Conservation (phyloP, 257 asterid species). For the Handroanthus guayacan region DNA sequence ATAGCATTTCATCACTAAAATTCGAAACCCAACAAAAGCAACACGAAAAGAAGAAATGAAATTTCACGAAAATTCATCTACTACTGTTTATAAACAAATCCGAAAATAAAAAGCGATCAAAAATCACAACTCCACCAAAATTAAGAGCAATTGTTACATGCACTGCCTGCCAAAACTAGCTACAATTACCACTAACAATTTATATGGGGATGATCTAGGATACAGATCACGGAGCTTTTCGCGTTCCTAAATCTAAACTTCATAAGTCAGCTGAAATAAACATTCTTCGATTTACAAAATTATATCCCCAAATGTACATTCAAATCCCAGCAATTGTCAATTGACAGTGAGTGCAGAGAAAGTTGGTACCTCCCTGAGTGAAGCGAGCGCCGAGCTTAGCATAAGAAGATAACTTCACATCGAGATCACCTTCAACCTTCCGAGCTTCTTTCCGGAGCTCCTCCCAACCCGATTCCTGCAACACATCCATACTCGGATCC, state of each 20-base stretch:
- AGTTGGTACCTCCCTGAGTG: slow-evolving; percentile 73
- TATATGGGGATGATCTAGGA: slow-evolving; percentile 1
- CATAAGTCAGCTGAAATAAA: background rate
- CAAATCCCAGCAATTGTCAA: slow-evolving; percentile 1
- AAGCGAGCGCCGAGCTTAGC: slow-evolving; percentile 94
- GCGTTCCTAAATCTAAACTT: background rate
- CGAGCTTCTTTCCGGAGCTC: slow-evolving; percentile 96
- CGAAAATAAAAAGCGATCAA: background rate
- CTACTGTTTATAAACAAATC: background rate
- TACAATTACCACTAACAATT: background rate
- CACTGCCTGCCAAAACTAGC: slow-evolving; percentile 8
- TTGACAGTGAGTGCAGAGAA: slow-evolving; percentile 19
- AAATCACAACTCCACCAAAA: slow-evolving; percentile 17
- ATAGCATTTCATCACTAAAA: background rate
- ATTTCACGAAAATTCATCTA: slow-evolving; percentile 7
- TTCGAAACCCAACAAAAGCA: slow-evolving; percentile 9
- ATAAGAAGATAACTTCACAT: slow-evolving; percentile 93
- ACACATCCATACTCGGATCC: slow-evolving; percentile 66
- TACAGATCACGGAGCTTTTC: background rate
- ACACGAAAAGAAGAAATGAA: background rate
- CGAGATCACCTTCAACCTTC: slow-evolving; percentile 97
- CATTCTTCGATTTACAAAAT: background rate
- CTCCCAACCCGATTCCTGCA: slow-evolving; percentile 98
- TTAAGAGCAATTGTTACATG: slow-evolving; percentile 1
- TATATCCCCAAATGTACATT: slow-evolving; percentile 19